Evolutionary conservation across 768 basidiomycete species (phyloP).

Genomic region (Serendipita indica): DNA sequence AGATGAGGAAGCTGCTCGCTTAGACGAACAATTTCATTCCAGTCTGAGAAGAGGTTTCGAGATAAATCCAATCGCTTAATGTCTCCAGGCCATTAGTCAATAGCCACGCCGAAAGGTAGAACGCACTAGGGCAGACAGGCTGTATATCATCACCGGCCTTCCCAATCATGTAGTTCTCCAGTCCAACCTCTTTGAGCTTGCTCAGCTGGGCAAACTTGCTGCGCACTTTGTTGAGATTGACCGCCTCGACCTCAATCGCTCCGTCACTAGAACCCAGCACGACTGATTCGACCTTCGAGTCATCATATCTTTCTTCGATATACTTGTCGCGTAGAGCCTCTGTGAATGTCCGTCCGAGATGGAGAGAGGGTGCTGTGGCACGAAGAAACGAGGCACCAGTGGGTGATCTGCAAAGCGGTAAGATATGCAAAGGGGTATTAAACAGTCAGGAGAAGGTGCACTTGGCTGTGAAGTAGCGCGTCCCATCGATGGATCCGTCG

Average conservation of each 20-base stretch:
- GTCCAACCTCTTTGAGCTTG: conserved; percentile 60
- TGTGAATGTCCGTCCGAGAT: conserved; percentile 56
- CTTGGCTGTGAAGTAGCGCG: conserved; percentile 66
- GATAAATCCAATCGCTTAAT: conserved; percentile 74
- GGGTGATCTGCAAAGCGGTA: conserved; percentile 30
- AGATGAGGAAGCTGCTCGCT: conserved; percentile 44
- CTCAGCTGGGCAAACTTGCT: conserved; percentile 50
- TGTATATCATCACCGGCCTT: conserved; percentile 38
- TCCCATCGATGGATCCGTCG: conserved; percentile 64
- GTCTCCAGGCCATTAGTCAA: conserved; percentile 28
- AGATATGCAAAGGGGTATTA: background rate
- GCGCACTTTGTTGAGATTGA: conserved; percentile 65
- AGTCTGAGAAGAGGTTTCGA: conserved; percentile 50
- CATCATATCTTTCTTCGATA: conserved; percentile 37
- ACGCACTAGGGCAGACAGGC: conserved; percentile 55
- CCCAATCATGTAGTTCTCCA: conserved; percentile 51
- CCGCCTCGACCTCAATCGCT: conserved; percentile 74
- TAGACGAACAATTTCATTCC: conserved; percentile 56
- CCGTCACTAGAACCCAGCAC: conserved; percentile 70
- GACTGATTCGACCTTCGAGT: conserved; percentile 36
- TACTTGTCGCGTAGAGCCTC: conserved; percentile 66
- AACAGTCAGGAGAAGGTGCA: conserved; percentile 25
- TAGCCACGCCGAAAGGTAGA: conserved; percentile 14
- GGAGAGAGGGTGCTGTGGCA: conserved; percentile 36
- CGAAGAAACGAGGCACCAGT: conserved; percentile 72